Conservation (phyloP, 2,329 filamentous ascomycete species). For the Scolecobasidium constrictum region DNA sequence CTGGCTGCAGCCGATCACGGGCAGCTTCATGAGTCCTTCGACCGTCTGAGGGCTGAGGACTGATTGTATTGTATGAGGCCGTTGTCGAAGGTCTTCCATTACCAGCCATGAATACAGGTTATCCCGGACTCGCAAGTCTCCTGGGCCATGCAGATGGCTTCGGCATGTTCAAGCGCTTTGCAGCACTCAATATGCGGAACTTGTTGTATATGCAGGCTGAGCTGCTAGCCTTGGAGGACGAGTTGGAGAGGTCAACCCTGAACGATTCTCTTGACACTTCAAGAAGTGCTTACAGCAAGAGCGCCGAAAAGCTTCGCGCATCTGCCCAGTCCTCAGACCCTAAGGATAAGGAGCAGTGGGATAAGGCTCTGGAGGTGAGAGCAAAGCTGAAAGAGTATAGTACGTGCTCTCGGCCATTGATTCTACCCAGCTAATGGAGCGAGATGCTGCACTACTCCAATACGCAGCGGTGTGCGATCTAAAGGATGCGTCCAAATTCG, state of each 20-base stretch:
- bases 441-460: neutral
- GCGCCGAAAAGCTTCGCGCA: neutral
- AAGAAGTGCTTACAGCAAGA: conserved; percentile 1
- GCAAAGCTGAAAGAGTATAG: conserved; percentile 12
- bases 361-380: conserved; percentile 8
- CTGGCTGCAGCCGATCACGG: too few relatives aligned
- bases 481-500: neutral
- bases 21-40: too few relatives aligned
- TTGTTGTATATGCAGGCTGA: conserved; percentile 18
- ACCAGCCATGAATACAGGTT: too few relatives aligned
- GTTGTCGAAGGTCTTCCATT: too few relatives aligned
- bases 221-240: conserved; percentile 15
- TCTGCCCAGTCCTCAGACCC: too few relatives aligned
- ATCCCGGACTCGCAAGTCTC: too few relatives aligned
- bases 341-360: conserved; percentile 4
- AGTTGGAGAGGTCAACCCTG: conserved; percentile 11
- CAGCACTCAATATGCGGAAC: conserved; percentile 15
- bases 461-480: neutral
- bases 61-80: too few relatives aligned
- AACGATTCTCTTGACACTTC: conserved; percentile 13
- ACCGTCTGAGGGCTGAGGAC: too few relatives aligned
- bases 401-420: conserved; percentile 1
- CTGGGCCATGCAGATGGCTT: too few relatives aligned
- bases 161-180: conserved; percentile 16
- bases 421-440: neutral